These are phyloP conservation scores for Effrenium voratum DNA, from an alignment of 73 alveolate genomes.

Conservation along the genomic window DNA sequence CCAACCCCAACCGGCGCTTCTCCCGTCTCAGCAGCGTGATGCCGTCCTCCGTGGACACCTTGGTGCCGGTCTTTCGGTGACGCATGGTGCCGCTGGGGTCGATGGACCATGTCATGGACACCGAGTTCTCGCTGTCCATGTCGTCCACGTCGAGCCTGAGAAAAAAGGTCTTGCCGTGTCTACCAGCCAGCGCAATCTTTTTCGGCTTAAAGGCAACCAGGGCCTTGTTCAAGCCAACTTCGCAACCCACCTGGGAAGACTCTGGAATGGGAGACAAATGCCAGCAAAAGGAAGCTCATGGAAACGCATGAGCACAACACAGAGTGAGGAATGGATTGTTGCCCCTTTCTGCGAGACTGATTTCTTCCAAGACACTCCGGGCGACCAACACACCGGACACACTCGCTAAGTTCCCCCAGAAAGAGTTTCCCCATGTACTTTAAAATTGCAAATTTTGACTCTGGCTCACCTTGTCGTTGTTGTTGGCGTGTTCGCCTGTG, in stretches of 20 bases:
- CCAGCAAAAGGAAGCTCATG: too few species aligned
- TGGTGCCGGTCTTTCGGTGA: slow-evolving; percentile 78
- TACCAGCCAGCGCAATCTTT: neutral
- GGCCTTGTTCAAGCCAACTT: neutral
- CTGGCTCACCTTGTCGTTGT: too few species aligned
- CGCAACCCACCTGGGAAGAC: slow-evolving; percentile 8
- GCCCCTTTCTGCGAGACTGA: too few species aligned
- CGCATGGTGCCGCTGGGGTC: slow-evolving; percentile 78
- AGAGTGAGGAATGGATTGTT: too few species aligned
- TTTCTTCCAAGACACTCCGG: too few species aligned
- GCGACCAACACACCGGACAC: too few species aligned
- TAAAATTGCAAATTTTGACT: too few species aligned
- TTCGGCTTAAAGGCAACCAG: neutral
- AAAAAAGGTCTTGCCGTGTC: neutral
- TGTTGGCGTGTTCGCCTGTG: too few species aligned
- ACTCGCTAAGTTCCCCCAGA: too few species aligned
- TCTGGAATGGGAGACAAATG: too few species aligned
- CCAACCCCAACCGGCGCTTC: neutral
- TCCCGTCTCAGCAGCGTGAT: slow-evolving; percentile 30
- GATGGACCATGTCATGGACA: slow-evolving; percentile 82
- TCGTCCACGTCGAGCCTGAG: slow-evolving; percentile 80
- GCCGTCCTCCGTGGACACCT: slow-evolving; percentile 67
- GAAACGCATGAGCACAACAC: too few species aligned
- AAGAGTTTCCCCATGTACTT: too few species aligned
- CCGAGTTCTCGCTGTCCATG: slow-evolving; percentile 78